These are phyloP conservation scores for Tulasnella sp. DNA, from an alignment of 768 basidiomycete species.

Conservation along the genomic window DNA sequence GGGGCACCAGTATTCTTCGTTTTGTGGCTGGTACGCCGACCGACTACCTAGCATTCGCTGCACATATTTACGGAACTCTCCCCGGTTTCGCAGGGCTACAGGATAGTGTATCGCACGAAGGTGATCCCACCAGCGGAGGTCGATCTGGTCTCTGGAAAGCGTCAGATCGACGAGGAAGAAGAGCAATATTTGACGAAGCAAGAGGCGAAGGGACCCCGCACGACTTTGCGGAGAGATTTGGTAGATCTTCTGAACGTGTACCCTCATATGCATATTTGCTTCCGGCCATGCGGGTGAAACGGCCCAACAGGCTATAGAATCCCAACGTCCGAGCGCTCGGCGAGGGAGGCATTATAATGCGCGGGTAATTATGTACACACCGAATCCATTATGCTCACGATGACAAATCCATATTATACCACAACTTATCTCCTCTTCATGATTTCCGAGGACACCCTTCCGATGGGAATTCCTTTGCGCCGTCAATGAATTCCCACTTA, in stretches of 20 bases:
- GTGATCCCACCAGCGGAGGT: constrained; percentile 42
- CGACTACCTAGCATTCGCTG: neutral
- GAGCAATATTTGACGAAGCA: constrained; percentile 42
- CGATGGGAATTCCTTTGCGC: neutral
- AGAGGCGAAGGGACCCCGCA: constrained; percentile 25
- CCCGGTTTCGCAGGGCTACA: constrained; percentile 11
- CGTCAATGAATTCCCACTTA: constrained; percentile 2
- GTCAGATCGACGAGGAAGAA: constrained; percentile 58
- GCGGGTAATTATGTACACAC: neutral
- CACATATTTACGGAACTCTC: neutral
- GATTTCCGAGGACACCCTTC: neutral
- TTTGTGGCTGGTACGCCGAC: constrained; percentile 13
- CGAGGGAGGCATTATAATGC: neutral
- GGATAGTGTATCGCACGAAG: constrained; percentile 25
- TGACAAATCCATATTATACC: neutral
- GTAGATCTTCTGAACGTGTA: neutral
- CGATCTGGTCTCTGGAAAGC: constrained; percentile 53
- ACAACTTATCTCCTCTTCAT: neutral
- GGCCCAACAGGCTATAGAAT: neutral
- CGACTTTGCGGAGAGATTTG: constrained; percentile 23
- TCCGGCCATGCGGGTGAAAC: neutral
- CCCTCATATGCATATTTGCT: neutral
- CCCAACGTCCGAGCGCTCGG: neutral
- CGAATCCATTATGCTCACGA: neutral
- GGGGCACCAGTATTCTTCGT: constrained; percentile 24